Base-by-base conservation (phyloP, 306 rosid genomes). In the Vigna unguiculata region DNA sequence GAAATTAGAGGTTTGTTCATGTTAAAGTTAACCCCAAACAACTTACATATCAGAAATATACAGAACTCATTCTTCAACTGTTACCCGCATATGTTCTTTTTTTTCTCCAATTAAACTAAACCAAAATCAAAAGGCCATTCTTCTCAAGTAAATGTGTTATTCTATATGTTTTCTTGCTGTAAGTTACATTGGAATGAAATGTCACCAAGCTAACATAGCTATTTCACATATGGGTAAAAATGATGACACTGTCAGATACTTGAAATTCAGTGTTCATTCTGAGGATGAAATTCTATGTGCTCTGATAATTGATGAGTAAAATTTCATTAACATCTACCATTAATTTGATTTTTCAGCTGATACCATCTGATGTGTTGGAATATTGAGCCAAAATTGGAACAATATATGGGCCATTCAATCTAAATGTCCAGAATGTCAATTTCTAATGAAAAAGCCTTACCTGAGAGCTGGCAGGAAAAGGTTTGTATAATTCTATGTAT, bases 401-500 rank as follows among this genome's bases (percentile, higher is more conserved):
- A 49, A 45, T 19, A 40, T 65, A 77, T 51, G 51, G 46, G 22
- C 43, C 69, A 13, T 69, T 84, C 45, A 10, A 64, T n/a, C 54
- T 52, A 65, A 52, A 58, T 66, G 74, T 49, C 74, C 64, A 49
- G 59, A 24, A 38, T 20, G 62, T 28, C 52, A 83, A 82, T 45
- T 83, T 76, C n/a, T 76, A 45, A 74, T 58, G 45, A 68, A 71
- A 58, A 74, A 65, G 84, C 72, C 93, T 76, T 88, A 92, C 99
- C 82, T 83, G 76, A 53, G 90, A 86, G 71, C 82, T 88, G 49
- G 99, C 83, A 80, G 97, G 96, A 59, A 92, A 80, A 59, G 97
- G 96, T 83, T 87, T 88, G 87, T 88, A 89, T 73, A 95, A 53
- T 81, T 95, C 97, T 78, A 95, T 88, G 88, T 92, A 90, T 48